Evolutionary conservation across 805 yeast genomes (phyloP).

Genomic region (Yarrowia keelungensis): DNA sequence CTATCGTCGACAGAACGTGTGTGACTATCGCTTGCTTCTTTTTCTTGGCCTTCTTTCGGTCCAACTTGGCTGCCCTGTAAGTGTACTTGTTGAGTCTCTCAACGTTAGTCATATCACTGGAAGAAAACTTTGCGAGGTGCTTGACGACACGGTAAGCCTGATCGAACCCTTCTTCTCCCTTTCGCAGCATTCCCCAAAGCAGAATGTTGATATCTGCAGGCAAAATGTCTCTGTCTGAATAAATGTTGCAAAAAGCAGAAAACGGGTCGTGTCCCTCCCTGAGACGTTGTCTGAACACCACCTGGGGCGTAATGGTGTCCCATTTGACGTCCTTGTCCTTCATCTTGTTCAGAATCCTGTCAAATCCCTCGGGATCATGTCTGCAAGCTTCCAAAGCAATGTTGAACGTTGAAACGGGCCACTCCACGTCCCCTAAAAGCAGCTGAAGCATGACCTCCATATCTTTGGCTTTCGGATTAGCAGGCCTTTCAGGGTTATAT

Average conservation of each 20-base stretch:
- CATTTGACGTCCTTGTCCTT: neutral
- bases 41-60: neutral
- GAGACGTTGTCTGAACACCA: neutral
- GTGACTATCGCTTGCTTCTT: neutral
- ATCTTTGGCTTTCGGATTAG: neutral
- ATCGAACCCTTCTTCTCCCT: neutral
- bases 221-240: neutral
- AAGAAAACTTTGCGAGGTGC: neutral
- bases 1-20: neutral
- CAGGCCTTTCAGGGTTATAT: neutral
- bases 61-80: neutral
- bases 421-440: neutral
- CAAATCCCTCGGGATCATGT: neutral
- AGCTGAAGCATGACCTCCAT: slow-evolving; percentile 7
- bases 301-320: slow-evolving; percentile 9
- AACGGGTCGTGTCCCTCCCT: neutral
- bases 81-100: neutral
- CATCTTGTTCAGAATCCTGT: slow-evolving; percentile 12
- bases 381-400: slow-evolving; percentile 17
- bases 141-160: neutral
- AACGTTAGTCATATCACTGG: slow-evolving; percentile 4
- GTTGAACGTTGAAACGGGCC: slow-evolving; percentile 34
- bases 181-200: slow-evolving; percentile 14
- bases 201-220: slow-evolving; percentile 21
- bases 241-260: neutral